A percentile compares a stretch with the other conserved stretches of the same genome.
Evolutionary conservation across 177 flowering plant genomes (phyloP).

Genomic region (Vitis hybrid): DNA sequence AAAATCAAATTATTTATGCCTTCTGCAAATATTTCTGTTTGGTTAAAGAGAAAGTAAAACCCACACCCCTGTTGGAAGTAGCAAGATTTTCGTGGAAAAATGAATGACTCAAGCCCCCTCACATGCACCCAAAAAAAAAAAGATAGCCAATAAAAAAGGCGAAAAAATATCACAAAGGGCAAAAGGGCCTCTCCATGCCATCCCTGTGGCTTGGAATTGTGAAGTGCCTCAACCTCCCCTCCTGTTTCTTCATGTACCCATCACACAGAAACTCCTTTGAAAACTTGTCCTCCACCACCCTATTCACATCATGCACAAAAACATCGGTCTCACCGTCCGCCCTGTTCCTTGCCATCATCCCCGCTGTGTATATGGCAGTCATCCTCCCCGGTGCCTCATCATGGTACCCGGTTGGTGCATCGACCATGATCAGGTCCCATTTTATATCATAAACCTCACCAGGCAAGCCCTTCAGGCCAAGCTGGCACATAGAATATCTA

Average conservation of each 20-base stretch:
- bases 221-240: conserved; percentile 67
- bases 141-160: too few species aligned
- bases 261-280: conserved; percentile 55
- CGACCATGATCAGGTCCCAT: conserved; percentile 80
- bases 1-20: too few species aligned
- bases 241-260: conserved; percentile 50
- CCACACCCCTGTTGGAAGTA: too few species aligned
- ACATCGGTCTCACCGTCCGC: conserved; percentile 53
- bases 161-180: conserved; percentile 27
- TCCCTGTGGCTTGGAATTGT: conserved; percentile 49
- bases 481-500: conserved; percentile 42
- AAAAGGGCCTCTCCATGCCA: conserved; percentile 34
- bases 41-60: too few species aligned
- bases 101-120: too few species aligned
- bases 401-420: conserved; percentile 66
- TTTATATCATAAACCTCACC: conserved; percentile 44
- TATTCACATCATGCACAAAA: conserved; percentile 64
- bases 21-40: too few species aligned
- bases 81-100: too few species aligned
- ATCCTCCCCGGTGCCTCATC: conserved; percentile 76
- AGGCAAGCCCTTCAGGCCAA: conserved; percentile 53
- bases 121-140: too few species aligned
- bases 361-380: conserved; percentile 65
- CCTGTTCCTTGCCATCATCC: conserved; percentile 68
- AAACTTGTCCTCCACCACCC: conserved; percentile 52